These are phyloP conservation scores for Hansenula sp. DNA, from an alignment of 1,139 yeast genomes.

Conservation along the genomic window DNA sequence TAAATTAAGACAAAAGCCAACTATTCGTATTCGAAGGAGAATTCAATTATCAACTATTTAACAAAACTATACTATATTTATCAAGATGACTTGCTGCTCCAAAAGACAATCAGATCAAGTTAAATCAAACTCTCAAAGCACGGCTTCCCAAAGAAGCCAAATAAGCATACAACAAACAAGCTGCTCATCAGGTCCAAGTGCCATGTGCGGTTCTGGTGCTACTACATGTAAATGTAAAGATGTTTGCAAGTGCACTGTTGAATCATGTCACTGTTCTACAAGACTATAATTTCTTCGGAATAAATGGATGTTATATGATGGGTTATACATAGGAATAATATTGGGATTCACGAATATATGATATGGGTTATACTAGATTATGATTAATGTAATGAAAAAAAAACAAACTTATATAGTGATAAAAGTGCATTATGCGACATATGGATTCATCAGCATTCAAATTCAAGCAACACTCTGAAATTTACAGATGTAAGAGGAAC, in stretches of 20 bases:
- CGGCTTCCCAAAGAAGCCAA: slow-evolving; percentile 6
- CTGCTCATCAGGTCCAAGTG: slow-evolving; percentile 8
- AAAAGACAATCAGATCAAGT: slow-evolving; percentile 8
- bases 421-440: too few relatives aligned
- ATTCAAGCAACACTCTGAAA: too few relatives aligned
- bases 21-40: too few relatives aligned
- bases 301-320: background rate
- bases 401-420: too few relatives aligned
- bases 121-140: slow-evolving; percentile 11
- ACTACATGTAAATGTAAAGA: slow-evolving; percentile 23
- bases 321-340: background rate
- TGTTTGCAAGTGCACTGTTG: slow-evolving; percentile 20
- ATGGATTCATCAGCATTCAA: too few relatives aligned
- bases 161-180: background rate
- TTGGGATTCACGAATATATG: background rate
- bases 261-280: slow-evolving; percentile 19
- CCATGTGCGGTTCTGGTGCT: slow-evolving; percentile 16
- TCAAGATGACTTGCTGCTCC: slow-evolving; percentile 20
- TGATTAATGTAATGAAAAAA: too few relatives aligned
- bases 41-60: too few relatives aligned
- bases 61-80: background rate
- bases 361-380: too few relatives aligned
- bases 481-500: too few relatives aligned
- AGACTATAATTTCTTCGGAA: slow-evolving; percentile 11
- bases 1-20: background rate